Base-by-base conservation (phyloP, 2,329 filamentous ascomycete genomes). In the Cladorrhinum sp. region DNA sequence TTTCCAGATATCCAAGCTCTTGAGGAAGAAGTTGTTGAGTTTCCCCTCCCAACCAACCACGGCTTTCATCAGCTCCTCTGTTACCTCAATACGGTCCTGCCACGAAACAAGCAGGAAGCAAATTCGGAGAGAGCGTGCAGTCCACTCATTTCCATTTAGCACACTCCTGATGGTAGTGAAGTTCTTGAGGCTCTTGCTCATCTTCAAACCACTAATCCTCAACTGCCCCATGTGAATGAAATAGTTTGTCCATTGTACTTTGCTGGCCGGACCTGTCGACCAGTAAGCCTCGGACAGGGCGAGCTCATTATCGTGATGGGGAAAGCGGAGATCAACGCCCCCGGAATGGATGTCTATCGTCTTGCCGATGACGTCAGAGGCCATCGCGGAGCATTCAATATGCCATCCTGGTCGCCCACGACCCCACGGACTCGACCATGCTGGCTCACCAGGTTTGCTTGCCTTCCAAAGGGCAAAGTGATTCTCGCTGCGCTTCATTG, bases 341-440 rank as follows among this genome's bases (percentile, higher is more conserved):
- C 88, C 88, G 28, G 86, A 89, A 71, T 90, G 88, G 30, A 90
- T 88, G 72, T 90, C 88, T 71, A 90, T 85, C 62, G 84, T 79
- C 64, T 82, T 77, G 9, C 87, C 87, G 4, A 90, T 76, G 16
- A 85, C 81, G 55, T 86, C 84, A 6, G 84, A 87, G 3, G 87
- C 87, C 87, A 91, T 90, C 2, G 86, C 87, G 12, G 84, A 87
- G 80, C 88, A 91, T 74, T 90, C 87, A 67, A 90, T 90, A 70
- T 90, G 87, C 88, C 87, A 90, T 5, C 88, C 88, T 1, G 88
- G 88, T 18, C 88, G 78, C 3, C 88, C 88, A 58, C 78, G 77
- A 7, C 87, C 87, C 87, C 87, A 90, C 0, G 84, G 81, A 60
- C 84, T 88, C 16, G 81, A 75, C 88, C 88, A 91, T 54, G 60